phyloP scores from a whole-genome alignment of 148 eudicot genomes.

The Dysphania ambrosioides region DNA sequence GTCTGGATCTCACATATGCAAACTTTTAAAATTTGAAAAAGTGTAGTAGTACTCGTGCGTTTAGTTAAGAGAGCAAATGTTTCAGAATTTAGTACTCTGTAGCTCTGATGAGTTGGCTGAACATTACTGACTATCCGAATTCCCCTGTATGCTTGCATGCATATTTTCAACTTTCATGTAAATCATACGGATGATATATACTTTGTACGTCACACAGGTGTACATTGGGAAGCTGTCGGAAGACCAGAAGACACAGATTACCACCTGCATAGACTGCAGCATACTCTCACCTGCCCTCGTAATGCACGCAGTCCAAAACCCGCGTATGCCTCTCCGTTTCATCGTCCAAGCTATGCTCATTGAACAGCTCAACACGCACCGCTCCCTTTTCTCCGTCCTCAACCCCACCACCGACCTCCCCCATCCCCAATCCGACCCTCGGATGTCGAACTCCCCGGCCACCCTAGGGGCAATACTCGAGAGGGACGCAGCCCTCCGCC shows the following conservation, averaged over 20 bases:
- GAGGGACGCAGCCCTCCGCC: conserved; percentile 65
- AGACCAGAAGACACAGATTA: conserved; percentile 55
- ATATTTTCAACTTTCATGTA: too few species aligned
- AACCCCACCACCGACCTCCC: conserved; percentile 16
- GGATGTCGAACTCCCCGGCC: conserved; percentile 16
- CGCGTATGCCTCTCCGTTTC: conserved; percentile 70
- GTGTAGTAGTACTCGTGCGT: background rate
- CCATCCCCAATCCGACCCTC: background rate
- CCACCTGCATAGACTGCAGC: conserved; percentile 75
- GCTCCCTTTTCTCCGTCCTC: conserved; percentile 44
- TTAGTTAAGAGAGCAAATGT: too few species aligned
- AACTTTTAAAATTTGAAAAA: too few species aligned
- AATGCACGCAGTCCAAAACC: conserved; percentile 85
- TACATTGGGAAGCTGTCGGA: conserved; percentile 49
- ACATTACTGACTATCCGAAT: background rate
- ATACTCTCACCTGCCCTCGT: conserved; percentile 55
- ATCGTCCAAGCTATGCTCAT: conserved; percentile 86
- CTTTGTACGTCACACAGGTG: conserved; percentile 33
- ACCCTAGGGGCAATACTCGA: conserved; percentile 76
- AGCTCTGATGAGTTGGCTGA: background rate
- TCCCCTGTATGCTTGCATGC: background rate
- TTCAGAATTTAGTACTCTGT: background rate
- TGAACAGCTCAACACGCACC: conserved; percentile 82
- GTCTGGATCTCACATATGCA: too few species aligned
- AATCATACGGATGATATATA: background rate